phyloP scores from a whole-genome alignment of 371 early-diverging fungal genomes.

The Circinella umbellata region DNA sequence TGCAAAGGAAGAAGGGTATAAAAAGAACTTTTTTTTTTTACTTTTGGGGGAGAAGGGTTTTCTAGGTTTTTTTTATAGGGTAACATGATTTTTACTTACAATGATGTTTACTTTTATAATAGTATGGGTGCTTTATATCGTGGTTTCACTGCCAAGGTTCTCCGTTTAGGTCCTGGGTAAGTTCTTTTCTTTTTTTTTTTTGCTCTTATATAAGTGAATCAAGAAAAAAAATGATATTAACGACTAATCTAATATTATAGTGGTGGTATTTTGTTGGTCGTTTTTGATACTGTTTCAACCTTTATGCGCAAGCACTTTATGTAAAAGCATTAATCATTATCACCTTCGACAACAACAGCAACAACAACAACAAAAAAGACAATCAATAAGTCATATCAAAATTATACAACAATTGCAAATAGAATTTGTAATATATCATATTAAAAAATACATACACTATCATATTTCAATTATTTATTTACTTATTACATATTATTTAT shows the following conservation, averaged over 20 bases:
- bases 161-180: conserved; percentile 92
- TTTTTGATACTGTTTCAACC: conserved; percentile 87
- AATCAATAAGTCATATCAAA: not conserved
- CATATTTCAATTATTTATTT: too few species aligned
- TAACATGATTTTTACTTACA: not conserved
- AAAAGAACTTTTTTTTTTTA: not conserved
- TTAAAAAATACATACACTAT: not conserved
- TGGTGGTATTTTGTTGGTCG: conserved; percentile 88
- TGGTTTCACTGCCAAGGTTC: conserved; percentile 96
- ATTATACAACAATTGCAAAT: not conserved
- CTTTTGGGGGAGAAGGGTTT: too few species aligned
- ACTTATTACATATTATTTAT: too few species aligned
- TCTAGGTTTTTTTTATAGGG: too few species aligned
- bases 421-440: conserved; percentile 12
- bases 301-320: conserved; percentile 83
- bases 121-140: conserved; percentile 90
- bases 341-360: not conserved
- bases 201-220: not conserved
- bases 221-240: not conserved
- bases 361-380: conserved; percentile 2
- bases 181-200: conserved; percentile 44
- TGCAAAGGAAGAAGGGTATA: conserved; percentile 89
- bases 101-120: conserved; percentile 16
- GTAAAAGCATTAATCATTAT: conserved; percentile 28
- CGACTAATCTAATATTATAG: conserved; percentile 18